Evolutionary conservation across 2,329 filamentous ascomycete species (phyloP).

Genomic region (Ceratocystis papillata): DNA sequence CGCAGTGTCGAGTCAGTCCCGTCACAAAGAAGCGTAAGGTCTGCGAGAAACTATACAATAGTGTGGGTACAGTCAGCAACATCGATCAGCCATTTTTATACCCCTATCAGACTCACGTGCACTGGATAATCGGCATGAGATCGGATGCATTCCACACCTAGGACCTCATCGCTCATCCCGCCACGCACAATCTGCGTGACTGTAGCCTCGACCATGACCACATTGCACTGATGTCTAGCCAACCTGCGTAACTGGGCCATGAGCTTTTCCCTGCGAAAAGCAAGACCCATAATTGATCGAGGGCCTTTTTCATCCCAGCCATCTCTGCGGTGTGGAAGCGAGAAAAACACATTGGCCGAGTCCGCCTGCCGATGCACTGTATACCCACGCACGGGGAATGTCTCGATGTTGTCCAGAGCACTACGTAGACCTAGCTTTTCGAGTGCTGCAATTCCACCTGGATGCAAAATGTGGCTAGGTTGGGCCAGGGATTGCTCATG

Average conservation of each 20-base stretch:
- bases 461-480: conserved; percentile 86
- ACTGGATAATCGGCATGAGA: conserved; percentile 7
- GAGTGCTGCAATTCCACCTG: conserved; percentile 73
- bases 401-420: conserved; percentile 70
- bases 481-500: conserved; percentile 78
- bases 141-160: conserved; percentile 20
- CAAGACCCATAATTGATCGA: neutral
- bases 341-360: conserved; percentile 17
- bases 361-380: conserved; percentile 10
- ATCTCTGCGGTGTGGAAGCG: neutral
- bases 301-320: conserved; percentile 10
- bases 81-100: neutral
- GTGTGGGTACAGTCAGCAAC: neutral
- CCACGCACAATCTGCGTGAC: conserved; percentile 21
- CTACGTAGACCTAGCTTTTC: conserved; percentile 66
- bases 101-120: conserved; percentile 11
- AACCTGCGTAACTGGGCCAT: neutral
- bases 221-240: neutral
- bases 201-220: conserved; percentile 15
- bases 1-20: conserved; percentile 17
- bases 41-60: conserved; percentile 18
- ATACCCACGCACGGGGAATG: conserved; percentile 18
- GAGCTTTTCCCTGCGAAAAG: conserved; percentile 10
- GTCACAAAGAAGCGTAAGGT: conserved; percentile 23
- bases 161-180: conserved; percentile 18